These are phyloP conservation scores for Mucor indicus DNA, from an alignment of 371 early-diverging fungal species.

Conservation along the genomic window DNA sequence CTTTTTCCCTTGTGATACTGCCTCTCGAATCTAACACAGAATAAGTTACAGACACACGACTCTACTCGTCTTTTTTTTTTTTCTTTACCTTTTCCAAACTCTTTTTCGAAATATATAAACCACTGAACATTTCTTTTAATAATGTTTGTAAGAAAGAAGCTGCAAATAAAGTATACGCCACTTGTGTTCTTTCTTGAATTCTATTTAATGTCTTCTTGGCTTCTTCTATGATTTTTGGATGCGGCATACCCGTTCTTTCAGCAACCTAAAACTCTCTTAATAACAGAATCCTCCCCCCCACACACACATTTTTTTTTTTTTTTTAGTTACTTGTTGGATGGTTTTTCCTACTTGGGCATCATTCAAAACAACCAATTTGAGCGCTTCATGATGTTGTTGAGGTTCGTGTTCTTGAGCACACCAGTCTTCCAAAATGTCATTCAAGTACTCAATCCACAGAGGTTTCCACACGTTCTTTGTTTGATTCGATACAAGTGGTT, in stretches of 20 bases:
- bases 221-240: slow-evolving; percentile 19
- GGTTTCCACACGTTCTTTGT: slow-evolving; percentile 20
- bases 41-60: not conserved
- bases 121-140: slow-evolving; percentile 27
- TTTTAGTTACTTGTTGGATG: slow-evolving; percentile 13
- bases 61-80: not conserved
- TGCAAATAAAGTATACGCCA: slow-evolving; percentile 36
- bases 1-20: slow-evolving; percentile 12
- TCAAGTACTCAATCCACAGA: slow-evolving; percentile 27
- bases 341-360: slow-evolving; percentile 21
- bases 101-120: slow-evolving; percentile 13
- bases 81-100: slow-evolving; percentile 13
- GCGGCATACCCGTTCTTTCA: slow-evolving; percentile 24
- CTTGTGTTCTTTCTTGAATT: slow-evolving; percentile 31
- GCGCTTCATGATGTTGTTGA: too few relatives aligned
- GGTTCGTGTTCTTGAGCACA: slow-evolving; percentile 18
- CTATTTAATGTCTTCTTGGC: slow-evolving; percentile 17
- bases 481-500: slow-evolving; percentile 12
- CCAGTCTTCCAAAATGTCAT: slow-evolving; percentile 33
- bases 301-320: too few relatives aligned
- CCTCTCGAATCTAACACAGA: slow-evolving; percentile 10
- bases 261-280: slow-evolving; percentile 8
- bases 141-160: slow-evolving; percentile 20
- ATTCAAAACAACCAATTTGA: slow-evolving; percentile 22
- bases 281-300: too few relatives aligned